phyloP scores from a whole-genome alignment of 208 protist species.

The Herpetomonas samuelpessoai region DNA sequence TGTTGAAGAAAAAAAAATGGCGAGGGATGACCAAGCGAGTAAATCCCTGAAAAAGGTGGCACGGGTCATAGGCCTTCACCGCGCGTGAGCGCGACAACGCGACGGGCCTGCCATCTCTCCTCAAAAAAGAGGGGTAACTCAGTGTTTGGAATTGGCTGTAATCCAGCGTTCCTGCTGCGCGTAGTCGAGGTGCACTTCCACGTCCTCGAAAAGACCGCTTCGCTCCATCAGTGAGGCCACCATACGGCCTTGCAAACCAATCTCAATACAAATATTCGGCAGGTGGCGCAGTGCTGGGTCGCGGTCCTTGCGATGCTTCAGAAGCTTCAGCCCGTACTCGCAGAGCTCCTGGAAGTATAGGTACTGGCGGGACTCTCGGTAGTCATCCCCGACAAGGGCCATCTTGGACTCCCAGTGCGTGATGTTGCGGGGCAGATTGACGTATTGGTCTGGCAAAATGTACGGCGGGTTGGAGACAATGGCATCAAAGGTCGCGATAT shows the following conservation, averaged over 20 bases:
- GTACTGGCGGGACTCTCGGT: constrained; percentile 61
- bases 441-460: constrained; percentile 77
- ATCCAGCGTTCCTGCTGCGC: constrained; percentile 78
- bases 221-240: constrained; percentile 81
- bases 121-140: no score
- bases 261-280: constrained; percentile 76
- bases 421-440: constrained; percentile 48
- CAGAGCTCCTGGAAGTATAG: constrained; percentile 87
- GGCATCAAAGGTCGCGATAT: constrained; percentile 61
- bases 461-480: constrained; percentile 89
- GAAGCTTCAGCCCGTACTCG: constrained; percentile 46
- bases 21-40: no score
- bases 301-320: constrained; percentile 49
- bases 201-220: constrained; percentile 49
- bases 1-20: no score
- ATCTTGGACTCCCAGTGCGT: constrained; percentile 77
- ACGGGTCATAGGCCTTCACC: no score
- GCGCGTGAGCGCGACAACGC: no score
- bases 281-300: constrained; percentile 23
- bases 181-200: constrained; percentile 76
- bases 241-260: constrained; percentile 68
- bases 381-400: constrained; percentile 79
- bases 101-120: no score
- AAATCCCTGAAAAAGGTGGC: no score
- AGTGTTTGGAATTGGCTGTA: constrained; percentile 56